Conservation (phyloP, 2,329 filamentous ascomycete genomes). For the Neofusicoccum parvum region DNA sequence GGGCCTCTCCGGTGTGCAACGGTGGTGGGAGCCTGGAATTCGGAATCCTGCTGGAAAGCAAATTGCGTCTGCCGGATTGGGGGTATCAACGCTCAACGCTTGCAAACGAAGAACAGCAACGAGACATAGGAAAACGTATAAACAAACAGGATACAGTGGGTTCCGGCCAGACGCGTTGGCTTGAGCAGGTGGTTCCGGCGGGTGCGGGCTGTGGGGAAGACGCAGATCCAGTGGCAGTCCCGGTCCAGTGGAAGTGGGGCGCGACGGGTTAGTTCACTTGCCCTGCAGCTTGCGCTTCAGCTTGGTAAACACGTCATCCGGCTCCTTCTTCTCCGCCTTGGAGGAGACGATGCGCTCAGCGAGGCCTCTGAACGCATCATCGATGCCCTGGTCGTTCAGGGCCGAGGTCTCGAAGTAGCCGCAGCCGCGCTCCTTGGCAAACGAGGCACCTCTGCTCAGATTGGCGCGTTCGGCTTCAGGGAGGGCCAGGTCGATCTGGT, state of each 20-base stretch:
- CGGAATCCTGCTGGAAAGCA: constrained; percentile 4
- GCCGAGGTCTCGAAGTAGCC: constrained; percentile 14
- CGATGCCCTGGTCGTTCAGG: not conserved
- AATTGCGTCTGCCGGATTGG: not conserved
- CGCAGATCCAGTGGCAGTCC: not conserved
- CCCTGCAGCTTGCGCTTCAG: constrained; percentile 15
- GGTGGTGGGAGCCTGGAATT: not conserved
- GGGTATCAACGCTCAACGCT: constrained; percentile 19
- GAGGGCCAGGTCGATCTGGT: constrained; percentile 4
- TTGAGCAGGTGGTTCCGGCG: not conserved
- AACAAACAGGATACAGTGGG: not conserved
- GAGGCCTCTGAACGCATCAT: not conserved
- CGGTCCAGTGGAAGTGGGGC: not conserved
- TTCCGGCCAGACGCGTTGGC: not conserved
- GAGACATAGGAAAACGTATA: not conserved
- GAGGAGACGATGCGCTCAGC: not conserved
- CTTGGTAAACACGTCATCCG: constrained; percentile 12
- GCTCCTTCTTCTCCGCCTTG: constrained; percentile 10
- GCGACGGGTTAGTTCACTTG: constrained; percentile 1
- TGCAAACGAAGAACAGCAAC: constrained; percentile 3
- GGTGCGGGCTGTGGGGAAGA: not conserved
- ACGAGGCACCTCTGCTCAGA: not conserved
- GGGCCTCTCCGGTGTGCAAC: not conserved
- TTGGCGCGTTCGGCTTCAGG: not conserved
- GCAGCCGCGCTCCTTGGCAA: not conserved